Percentiles rank a stretch among this genome's conserved stretches.
Evolutionary conservation across 441 rosid genomes (phyloP).

Genomic region (Corymbia citriodora): DNA sequence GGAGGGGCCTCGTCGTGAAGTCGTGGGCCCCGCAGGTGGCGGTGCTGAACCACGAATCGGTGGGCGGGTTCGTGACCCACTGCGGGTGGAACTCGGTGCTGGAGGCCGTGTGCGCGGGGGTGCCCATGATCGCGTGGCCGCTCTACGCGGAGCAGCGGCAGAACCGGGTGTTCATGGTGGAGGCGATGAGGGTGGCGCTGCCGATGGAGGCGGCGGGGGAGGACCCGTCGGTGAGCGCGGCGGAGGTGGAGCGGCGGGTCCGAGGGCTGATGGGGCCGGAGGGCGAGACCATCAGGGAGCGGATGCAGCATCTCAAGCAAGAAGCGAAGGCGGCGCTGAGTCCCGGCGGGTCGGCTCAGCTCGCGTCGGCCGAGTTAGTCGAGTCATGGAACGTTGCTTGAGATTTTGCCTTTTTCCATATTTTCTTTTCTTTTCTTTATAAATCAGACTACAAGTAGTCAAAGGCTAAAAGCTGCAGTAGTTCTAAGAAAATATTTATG

Average conservation of each 20-base stretch:
- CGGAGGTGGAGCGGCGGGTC: conserved; percentile 33
- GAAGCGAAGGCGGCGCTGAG: not conserved
- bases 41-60: not conserved
- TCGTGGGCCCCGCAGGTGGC: conserved; percentile 20
- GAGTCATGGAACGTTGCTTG: not conserved
- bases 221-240: conserved; percentile 17
- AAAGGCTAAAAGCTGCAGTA: not conserved
- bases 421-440: not conserved
- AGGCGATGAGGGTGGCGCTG: conserved; percentile 32
- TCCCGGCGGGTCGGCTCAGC: conserved; percentile 13
- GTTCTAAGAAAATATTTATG: not conserved
- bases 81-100: conserved; percentile 24
- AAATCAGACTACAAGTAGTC: not conserved
- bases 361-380: not conserved
- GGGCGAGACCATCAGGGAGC: not conserved
- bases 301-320: not conserved
- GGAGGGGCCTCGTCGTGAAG: conserved; percentile 25
- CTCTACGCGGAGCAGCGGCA: conserved; percentile 34
- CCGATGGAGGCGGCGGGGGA: conserved; percentile 7
- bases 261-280: conserved; percentile 26
- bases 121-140: conserved; percentile 42
- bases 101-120: conserved; percentile 27
- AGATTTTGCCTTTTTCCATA: not conserved
- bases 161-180: conserved; percentile 21
- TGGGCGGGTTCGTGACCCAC: conserved; percentile 10